Conservation (phyloP, 1,284 basidiomycete species). For the Stygiomarasmius scandens region DNA sequence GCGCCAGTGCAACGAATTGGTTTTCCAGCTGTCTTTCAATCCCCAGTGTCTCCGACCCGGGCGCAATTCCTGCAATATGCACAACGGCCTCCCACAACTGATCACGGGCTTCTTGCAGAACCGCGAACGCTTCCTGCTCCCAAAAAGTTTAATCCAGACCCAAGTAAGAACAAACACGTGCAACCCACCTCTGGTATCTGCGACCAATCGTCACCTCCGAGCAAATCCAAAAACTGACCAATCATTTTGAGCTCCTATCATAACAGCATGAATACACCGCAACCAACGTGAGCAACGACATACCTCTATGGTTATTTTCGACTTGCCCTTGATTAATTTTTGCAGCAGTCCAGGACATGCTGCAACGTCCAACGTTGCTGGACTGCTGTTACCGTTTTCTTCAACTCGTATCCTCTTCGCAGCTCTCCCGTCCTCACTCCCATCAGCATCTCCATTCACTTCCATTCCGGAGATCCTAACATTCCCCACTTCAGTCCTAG, state of each 20-base stretch:
- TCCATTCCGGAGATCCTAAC: neutral
- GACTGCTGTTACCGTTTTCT: neutral
- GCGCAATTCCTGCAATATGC: neutral
- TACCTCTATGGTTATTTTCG: conserved; percentile 8
- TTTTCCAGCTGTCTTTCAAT: neutral
- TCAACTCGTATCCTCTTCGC: neutral
- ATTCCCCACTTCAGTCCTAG: neutral
- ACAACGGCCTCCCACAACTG: neutral
- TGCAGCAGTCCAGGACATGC: conserved; percentile 1
- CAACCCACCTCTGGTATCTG: neutral
- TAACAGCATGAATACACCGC: neutral
- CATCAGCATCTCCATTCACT: neutral
- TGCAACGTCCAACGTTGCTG: neutral
- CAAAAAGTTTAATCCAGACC: neutral
- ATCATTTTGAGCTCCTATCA: neutral
- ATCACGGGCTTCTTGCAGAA: neutral
- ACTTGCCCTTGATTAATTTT: conserved; percentile 17
- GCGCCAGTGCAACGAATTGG: neutral
- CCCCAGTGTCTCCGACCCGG: neutral
- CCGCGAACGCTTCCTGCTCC: neutral
- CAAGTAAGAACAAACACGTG: neutral
- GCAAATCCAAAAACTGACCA: neutral
- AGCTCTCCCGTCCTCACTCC: neutral
- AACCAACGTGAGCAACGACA: conserved; percentile 3
- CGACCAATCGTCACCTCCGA: neutral